Evolutionary conservation across 306 rosid species (phyloP).

Genomic region (Luffa aegyptiaca): DNA sequence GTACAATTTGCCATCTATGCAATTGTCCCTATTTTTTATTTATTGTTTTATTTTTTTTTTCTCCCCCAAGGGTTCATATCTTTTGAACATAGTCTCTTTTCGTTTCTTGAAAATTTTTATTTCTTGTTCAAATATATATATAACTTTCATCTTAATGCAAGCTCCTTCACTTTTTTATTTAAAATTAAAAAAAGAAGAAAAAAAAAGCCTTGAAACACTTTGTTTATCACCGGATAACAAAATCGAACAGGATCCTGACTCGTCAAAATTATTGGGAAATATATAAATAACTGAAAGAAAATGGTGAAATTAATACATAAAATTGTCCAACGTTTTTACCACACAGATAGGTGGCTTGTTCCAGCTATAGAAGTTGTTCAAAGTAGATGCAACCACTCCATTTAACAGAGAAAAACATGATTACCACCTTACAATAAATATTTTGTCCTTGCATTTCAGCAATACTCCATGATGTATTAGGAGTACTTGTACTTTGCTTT

Average conservation of each 20-base stretch:
- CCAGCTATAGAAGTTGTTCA: neutral
- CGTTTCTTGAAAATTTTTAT: no score
- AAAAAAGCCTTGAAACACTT: no score
- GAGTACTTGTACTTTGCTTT: neutral
- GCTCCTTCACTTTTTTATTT: neutral
- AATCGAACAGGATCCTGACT: neutral
- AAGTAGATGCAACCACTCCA: neutral
- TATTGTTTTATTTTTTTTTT: no score
- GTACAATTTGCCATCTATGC: no score
- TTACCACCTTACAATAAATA: neutral
- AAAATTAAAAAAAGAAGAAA: no score
- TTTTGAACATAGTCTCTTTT: no score
- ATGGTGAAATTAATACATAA: neutral
- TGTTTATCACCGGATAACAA: neutral
- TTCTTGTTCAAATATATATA: no score
- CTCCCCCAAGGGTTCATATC: no score
- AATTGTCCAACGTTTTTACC: neutral
- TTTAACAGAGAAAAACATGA: neutral
- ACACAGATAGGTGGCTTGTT: neutral
- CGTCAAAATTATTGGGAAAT: neutral
- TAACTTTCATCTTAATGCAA: neutral
- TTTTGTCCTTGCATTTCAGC: neutral
- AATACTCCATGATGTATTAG: neutral
- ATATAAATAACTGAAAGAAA: neutral
- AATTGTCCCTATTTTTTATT: no score